Evolutionary conservation across 371 early-diverging fungal species (phyloP).

Genomic region (Rhizopus delemar): DNA sequence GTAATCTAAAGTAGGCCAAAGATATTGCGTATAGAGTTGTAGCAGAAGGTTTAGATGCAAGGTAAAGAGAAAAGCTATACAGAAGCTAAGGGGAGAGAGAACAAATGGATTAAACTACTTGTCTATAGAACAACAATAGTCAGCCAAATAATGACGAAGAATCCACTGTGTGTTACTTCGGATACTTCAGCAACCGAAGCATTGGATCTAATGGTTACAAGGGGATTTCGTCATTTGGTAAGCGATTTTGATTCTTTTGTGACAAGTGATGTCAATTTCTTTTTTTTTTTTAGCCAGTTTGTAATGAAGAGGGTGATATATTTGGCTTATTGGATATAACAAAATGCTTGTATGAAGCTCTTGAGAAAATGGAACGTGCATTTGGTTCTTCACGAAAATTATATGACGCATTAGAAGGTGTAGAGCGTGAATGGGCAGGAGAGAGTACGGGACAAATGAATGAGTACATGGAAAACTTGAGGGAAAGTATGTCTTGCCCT

Average conservation of each 20-base stretch:
- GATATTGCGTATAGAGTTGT: constrained; percentile 54
- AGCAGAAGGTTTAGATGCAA: constrained; percentile 48
- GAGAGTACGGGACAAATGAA: constrained; percentile 36
- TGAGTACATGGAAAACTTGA: constrained; percentile 71
- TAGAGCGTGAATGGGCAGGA: constrained; percentile 72
- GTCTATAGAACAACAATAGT: constrained; percentile 67
- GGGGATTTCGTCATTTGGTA: constrained; percentile 92
- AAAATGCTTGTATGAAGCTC: constrained; percentile 88
- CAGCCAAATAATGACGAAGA: constrained; percentile 86
- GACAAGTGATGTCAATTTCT: neutral
- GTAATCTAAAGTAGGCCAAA: constrained; percentile 37
- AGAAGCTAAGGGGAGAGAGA: neutral
- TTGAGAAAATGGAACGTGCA: constrained; percentile 89
- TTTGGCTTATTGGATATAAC: constrained; percentile 93
- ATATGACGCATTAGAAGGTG: constrained; percentile 85
- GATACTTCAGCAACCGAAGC: constrained; percentile 91
- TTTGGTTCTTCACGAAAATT: constrained; percentile 79
- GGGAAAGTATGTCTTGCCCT: constrained; percentile 86
- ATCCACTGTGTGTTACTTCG: constrained; percentile 84
- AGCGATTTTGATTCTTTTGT: constrained; percentile 8
- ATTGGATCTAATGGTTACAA: constrained; percentile 88
- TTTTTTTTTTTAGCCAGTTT: constrained; percentile 43
- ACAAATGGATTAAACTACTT: neutral
- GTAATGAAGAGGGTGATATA: constrained; percentile 82
- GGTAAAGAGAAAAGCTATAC: constrained; percentile 20